Evolutionary conservation across 495 filamentous ascomycete species (phyloP).

Genomic region (Platismatia glauca): DNA sequence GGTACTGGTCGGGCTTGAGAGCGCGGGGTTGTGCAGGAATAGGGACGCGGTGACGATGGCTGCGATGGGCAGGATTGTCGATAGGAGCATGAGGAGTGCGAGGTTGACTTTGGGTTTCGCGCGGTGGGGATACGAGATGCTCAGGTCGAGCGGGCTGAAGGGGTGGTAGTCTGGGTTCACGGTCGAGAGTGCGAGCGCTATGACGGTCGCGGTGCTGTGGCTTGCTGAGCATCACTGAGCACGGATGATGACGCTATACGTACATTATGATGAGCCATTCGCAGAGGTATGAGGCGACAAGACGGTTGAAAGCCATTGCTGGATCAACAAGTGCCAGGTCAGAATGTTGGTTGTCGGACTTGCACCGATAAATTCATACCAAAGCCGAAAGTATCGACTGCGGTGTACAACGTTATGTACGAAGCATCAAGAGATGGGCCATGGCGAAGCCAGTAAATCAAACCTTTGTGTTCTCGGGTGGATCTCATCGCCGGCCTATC

Average conservation of each 20-base stretch:
- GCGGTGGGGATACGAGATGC: slow-evolving; percentile 47
- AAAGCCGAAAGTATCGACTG: no score
- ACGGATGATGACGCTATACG: slow-evolving; percentile 26
- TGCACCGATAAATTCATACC: no score
- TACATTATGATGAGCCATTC: slow-evolving; percentile 50
- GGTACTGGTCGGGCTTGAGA: slow-evolving; percentile 20
- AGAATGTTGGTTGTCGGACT: no score
- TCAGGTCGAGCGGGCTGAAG: slow-evolving; percentile 45
- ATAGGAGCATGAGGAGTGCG: slow-evolving; percentile 39
- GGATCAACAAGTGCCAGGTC: no score
- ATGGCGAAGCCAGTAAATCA: no score
- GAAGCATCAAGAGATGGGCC: no score
- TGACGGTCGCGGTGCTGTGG: slow-evolving; percentile 35
- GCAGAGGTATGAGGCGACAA: slow-evolving; percentile 36
- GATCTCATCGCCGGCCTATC: no score
- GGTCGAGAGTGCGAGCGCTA: slow-evolving; percentile 37
- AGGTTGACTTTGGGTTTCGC: slow-evolving; percentile 48
- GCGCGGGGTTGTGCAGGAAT: slow-evolving; percentile 37
- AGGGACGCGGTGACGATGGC: slow-evolving; percentile 38
- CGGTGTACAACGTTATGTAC: no score
- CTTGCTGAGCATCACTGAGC: not conserved
- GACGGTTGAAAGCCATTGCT: not conserved
- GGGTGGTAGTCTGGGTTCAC: slow-evolving; percentile 35
- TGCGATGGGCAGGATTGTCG: slow-evolving; percentile 46
- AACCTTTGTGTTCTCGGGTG: no score